Evolutionary conservation across 2,329 filamentous ascomycete species (phyloP), one percentile per base, ranked within the genome.

Genomic region (Cordyceps militaris): DNA sequence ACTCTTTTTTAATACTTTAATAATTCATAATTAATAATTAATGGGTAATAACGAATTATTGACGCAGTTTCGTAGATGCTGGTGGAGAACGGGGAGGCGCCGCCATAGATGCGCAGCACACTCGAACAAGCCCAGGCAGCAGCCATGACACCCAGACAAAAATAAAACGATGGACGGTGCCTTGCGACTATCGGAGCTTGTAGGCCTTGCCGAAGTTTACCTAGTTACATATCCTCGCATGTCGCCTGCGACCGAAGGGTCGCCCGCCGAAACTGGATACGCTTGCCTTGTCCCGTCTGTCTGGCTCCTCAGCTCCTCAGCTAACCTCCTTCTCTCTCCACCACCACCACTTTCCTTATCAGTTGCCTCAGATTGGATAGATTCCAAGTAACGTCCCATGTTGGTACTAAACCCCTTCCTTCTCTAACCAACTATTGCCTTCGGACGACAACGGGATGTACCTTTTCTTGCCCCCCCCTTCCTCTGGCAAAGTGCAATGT

Each of bases 141-240:
- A n/a, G n/a, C n/a, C n/a, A n/a, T n/a, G n/a, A n/a, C n/a, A n/a
- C n/a, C n/a, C n/a, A n/a, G n/a, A n/a, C n/a, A n/a, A n/a, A n/a
- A n/a, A 36, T 11, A 32, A 32, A 36, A 42, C 16, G 38, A 16
- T 40, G 16, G 7, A 19, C 16, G 8, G 42, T 32, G 32, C n/a
- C 46, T 43, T 50, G 55, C 55, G 55, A 57, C 47, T 36, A 57
- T 57, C 55, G 55, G 55, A 57, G 55, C n/a, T 32, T 36, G 24
- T 21, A 24, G 42, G 40, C 42, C 36, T 55, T n/a, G 7, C 24
- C 16, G 30, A n/a, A 11, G 13, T 34, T 40, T 38, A n/a, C 16
- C 34, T 16, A 24, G 9, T 19, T 38, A 7, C 26, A 38, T 8
- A 24, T 26, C 11, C 16, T 44, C 55, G 55, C 55, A 51, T 36